Percentiles rank a stretch among this genome's conserved stretches.
Evolutionary conservation across 1,139 yeast species (phyloP).

Genomic region (Protomyces inundatus): DNA sequence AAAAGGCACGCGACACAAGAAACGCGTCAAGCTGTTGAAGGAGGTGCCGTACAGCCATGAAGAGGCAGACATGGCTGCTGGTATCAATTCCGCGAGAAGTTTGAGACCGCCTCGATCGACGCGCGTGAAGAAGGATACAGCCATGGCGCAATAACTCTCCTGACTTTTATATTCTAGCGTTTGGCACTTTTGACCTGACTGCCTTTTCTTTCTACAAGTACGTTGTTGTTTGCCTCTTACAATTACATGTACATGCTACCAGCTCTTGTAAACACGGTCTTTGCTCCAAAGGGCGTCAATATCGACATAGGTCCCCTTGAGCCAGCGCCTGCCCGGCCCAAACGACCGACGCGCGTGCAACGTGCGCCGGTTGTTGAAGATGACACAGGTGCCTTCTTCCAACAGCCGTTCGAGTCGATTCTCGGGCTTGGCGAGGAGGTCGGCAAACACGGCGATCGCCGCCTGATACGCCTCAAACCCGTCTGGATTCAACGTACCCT

Average conservation of each 20-base stretch:
- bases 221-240: background rate
- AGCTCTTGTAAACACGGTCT: constrained; percentile 3
- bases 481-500: constrained; percentile 49
- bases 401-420: constrained; percentile 57
- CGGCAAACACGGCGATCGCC: constrained; percentile 49
- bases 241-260: background rate
- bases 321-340: constrained; percentile 60
- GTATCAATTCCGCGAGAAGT: constrained; percentile 4
- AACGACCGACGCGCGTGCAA: constrained; percentile 66
- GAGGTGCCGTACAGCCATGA: constrained; percentile 58
- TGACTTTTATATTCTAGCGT: background rate
- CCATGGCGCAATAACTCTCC: background rate
- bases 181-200: background rate
- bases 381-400: constrained; percentile 59
- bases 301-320: constrained; percentile 74
- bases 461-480: constrained; percentile 32
- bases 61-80: constrained; percentile 19
- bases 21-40: constrained; percentile 62
- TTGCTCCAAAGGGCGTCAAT: constrained; percentile 51
- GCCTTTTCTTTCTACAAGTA: background rate
- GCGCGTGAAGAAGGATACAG: background rate
- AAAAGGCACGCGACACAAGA: constrained; percentile 9
- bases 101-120: background rate
- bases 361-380: constrained; percentile 68
- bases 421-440: constrained; percentile 49